phyloP scores from a whole-genome alignment of 495 filamentous ascomycete genomes.

The Tuber indicum region DNA sequence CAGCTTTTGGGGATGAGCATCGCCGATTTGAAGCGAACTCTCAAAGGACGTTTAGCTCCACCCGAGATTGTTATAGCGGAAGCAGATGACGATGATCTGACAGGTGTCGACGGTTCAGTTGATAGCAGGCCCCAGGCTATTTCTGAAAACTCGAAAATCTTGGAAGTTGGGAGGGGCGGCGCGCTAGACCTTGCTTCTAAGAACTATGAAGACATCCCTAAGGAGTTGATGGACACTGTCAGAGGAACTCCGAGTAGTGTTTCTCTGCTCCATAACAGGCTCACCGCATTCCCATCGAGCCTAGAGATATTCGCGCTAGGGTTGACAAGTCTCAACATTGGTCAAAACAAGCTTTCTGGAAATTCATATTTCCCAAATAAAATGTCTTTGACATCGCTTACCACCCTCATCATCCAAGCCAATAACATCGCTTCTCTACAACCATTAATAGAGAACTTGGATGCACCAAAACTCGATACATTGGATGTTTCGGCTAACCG shows the following conservation, averaged over 20 bases:
- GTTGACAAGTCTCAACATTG: constrained; percentile 68
- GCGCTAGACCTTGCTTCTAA: constrained; percentile 67
- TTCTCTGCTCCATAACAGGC: constrained; percentile 67
- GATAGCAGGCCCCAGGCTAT: constrained; percentile 45
- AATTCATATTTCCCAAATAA: constrained; percentile 55
- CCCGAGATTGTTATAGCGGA: constrained; percentile 65
- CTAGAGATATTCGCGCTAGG: constrained; percentile 60
- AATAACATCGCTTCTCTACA: constrained; percentile 62
- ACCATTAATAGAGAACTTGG: constrained; percentile 56
- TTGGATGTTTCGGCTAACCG: constrained; percentile 77
- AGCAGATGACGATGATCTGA: constrained; percentile 66
- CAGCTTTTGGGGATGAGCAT: constrained; percentile 73
- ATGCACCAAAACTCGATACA: constrained; percentile 63
- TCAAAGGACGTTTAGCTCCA: constrained; percentile 64
- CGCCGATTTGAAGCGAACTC: constrained; percentile 70
- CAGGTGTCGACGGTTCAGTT: constrained; percentile 74
- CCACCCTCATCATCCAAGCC: constrained; percentile 63
- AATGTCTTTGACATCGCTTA: constrained; percentile 64
- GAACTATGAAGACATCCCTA: constrained; percentile 50
- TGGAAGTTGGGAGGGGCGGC: constrained; percentile 50
- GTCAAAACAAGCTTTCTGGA: constrained; percentile 66
- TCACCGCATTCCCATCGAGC: constrained; percentile 61
- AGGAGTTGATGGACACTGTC: constrained; percentile 48
- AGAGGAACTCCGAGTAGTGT: constrained; percentile 49
- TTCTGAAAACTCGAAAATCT: constrained; percentile 11